Base-by-base conservation (phyloP, 768 basidiomycete genomes). In the Gymnopilus dilepis region DNA sequence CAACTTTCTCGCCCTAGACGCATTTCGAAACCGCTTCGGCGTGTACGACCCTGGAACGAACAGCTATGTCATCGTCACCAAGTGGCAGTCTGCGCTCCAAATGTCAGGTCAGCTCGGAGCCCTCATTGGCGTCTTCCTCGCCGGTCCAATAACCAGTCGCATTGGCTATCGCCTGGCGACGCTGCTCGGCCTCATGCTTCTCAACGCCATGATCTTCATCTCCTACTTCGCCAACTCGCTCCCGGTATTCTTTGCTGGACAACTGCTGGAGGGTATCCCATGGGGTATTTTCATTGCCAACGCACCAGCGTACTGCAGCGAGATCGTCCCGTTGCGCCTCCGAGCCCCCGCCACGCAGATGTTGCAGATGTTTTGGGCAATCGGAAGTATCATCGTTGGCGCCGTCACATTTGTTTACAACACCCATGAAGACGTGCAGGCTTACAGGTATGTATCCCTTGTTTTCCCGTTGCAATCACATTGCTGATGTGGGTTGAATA, bases 71-170 rank as follows among this genome's bases (percentile, higher is more conserved):
- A 51, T 51, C 31, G 30, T 33, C 30, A 33, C 50, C 31, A 51
- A 51, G 31, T 51, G 50, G 50, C 50, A 51, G 34, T 51, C 50
- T n/a, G 50, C 50, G 17, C 50, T 51, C 50, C 45, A 47, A 51
- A 33, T 33, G 31, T 33, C 31, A 17, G 50, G 31, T 51, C 50
- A 51, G 30, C 50, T 51, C 7, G 50, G 50, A 31, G 50, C 30
- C 30, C 31, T 51, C 30, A 33, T 33, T 33, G 50, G 31, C 50
- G 30, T 33, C 50, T 51, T 47, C 45, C 45, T 47, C 45, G 45
- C 30, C 19, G 50, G 31, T n/a, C 50, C 31, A n/a, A 13, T 51
- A 33, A 33, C 50, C 50, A 51, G 31, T 33, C 31, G 50, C 30
- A 33, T 33, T 33, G 50, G 50, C 50, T 33, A 51, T 31, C 50